Base-by-base conservation (phyloP, 306 rosid species). In the Vicia villosa region DNA sequence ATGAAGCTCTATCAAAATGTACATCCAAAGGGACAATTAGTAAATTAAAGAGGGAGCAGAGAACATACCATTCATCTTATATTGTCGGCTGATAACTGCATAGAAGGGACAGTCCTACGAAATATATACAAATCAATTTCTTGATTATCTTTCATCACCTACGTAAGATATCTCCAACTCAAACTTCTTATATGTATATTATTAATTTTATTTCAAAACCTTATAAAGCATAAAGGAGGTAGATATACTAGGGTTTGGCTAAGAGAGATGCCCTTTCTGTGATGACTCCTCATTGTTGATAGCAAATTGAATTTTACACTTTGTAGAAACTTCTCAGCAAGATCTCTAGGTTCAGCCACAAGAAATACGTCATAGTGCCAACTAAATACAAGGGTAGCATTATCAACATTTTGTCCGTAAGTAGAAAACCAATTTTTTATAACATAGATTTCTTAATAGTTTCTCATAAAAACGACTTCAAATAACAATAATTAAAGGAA, bases 301-400 rank as follows among this genome's bases (percentile, higher is more conserved):
- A 88, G 76, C 73, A 90, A 81, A 79, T 92, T 90, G 43, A 69
- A 51, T 76, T 94, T 94, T 58, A 94, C 89, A 85, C 82, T 81
- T 68, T 61, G 97, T 56, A 94, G 81, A 87, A 94, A 94, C 70
- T 90, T 90, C 42, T 88, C 96, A 1, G 97, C 98, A 69, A 87
- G 95, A 80, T 90, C 96, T 68, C 98, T 95, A 54, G 97, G 97
- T 83, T 94, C 97, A 69, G 96, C 98, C 79, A 94, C 98, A 82
- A 90, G 96, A 84, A 87, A 94, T 28, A 94, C 98, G 78, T 94
- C 96, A 84, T 90, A 90, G 52, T 83, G 96, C 98, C 98, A 94
- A 79, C 98, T 94, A 78, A 77, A 77, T 57, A 79, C 74, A 82
- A 54, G 75, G 70, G 49, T 16, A 72, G 62, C 56, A 86, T 55